phyloP scores from a whole-genome alignment of 2,329 filamentous ascomycete genomes.

The Botryotinia globosa region DNA sequence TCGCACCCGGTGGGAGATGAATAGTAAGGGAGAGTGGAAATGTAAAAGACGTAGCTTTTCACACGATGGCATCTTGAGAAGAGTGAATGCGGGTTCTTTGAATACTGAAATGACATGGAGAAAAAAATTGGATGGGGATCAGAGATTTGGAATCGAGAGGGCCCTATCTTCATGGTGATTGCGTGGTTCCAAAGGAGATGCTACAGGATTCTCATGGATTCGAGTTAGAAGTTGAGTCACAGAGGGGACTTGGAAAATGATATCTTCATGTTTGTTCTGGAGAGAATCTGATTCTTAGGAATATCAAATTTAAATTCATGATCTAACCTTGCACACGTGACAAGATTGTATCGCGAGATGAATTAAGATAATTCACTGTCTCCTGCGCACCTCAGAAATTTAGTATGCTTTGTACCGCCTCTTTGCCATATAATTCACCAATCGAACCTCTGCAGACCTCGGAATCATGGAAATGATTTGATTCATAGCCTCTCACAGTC shows the following conservation, averaged over 20 bases:
- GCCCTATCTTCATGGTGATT: too few species aligned
- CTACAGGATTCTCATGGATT: not conserved
- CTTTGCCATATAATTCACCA: not conserved
- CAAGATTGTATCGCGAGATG: not conserved
- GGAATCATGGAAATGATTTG: too few species aligned
- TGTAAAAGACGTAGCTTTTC: not conserved
- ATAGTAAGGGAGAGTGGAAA: not conserved
- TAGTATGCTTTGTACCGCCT: not conserved
- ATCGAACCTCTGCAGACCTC: not conserved
- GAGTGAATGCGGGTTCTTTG: not conserved
- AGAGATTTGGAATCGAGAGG: not conserved
- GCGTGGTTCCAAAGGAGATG: not conserved
- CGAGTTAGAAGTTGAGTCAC: not conserved
- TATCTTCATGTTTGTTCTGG: fast-evolving
- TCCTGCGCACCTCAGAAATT: not conserved
- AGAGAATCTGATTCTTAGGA: fast-evolving
- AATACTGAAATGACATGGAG: not conserved
- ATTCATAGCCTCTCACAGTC: not conserved
- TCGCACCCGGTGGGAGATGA: not conserved
- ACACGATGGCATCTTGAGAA: not conserved
- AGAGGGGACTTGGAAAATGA: fast-evolving
- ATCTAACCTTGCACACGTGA: not conserved
- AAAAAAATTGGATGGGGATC: not conserved
- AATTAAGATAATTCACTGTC: not conserved
- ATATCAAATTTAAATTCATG: not conserved